Conservation (phyloP, 495 filamentous ascomycete species). For the Penicillium waksmanii region DNA sequence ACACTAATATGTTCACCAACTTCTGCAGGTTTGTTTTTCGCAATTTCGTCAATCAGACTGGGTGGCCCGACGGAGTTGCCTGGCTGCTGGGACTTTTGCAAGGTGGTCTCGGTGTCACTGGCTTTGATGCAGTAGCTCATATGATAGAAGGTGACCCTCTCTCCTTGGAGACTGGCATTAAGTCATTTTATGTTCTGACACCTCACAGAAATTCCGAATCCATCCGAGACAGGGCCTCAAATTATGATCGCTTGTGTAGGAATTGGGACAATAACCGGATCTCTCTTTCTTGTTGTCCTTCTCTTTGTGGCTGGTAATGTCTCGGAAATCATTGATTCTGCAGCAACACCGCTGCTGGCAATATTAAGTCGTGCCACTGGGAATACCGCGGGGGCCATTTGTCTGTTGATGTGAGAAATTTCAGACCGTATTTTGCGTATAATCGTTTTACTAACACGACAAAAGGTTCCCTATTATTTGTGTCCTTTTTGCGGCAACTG, state of each 20-base stretch:
- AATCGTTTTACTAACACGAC: conserved; percentile 10
- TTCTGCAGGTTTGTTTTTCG: conserved; percentile 61
- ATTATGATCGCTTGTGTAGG: conserved; percentile 74
- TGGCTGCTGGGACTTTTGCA: conserved; percentile 68
- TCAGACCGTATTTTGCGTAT: no score
- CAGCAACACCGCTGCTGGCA: conserved; percentile 67
- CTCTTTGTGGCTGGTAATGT: conserved; percentile 66
- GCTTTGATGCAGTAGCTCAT: conserved; percentile 60
- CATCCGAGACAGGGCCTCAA: conserved; percentile 66
- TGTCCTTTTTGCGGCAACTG: conserved; percentile 69
- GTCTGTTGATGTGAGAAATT: conserved; percentile 61
- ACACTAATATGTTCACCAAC: not conserved
- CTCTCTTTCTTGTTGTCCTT: conserved; percentile 68
- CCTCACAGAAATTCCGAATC: conserved; percentile 66
- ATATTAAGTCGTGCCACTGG: conserved; percentile 72
- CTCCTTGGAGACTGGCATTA: not conserved
- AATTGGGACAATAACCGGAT: conserved; percentile 70
- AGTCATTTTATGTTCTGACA: not conserved
- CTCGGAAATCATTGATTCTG: conserved; percentile 59
- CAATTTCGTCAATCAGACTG: conserved; percentile 62
- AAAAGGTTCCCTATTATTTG: conserved; percentile 69
- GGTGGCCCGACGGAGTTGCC: conserved; percentile 65
- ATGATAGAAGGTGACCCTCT: conserved; percentile 50
- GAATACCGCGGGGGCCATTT: conserved; percentile 66
- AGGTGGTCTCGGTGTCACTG: conserved; percentile 63